These are phyloP conservation scores for Epichloe glyceriae DNA, from an alignment of 2,329 filamentous ascomycete genomes.

Conservation along the genomic window DNA sequence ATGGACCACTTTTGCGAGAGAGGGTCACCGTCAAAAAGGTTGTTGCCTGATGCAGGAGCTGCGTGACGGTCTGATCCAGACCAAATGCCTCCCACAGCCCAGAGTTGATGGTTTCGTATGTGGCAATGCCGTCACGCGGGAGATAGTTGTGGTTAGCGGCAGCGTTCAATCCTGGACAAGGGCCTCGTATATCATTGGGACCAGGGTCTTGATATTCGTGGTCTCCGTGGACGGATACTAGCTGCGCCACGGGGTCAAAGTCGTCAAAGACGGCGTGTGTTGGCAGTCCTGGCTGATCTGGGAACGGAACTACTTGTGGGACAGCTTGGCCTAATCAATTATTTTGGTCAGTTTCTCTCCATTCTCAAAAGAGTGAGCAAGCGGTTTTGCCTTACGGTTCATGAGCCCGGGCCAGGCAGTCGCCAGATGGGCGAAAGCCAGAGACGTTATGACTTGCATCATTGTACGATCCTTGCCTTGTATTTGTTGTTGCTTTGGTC, in stretches of 20 bases:
- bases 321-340: not conserved
- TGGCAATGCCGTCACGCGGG: slow-evolving; percentile 15
- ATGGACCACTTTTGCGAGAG: slow-evolving; percentile 6
- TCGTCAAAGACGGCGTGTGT: not conserved
- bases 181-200: slow-evolving; percentile 1
- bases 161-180: slow-evolving; percentile 20
- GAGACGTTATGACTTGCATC: not conserved
- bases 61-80: slow-evolving; percentile 4
- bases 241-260: not conserved
- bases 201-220: slow-evolving; percentile 1
- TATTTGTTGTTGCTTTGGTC: not conserved
- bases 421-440: not conserved
- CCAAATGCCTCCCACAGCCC: slow-evolving; percentile 2
- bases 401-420: not conserved
- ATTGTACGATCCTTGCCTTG: not conserved
- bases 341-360: too few relatives aligned
- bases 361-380: too few relatives aligned
- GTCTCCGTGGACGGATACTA: not conserved
- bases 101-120: slow-evolving; percentile 3
- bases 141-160: slow-evolving; percentile 23
- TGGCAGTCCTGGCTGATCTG: slow-evolving; percentile 1
- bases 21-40: slow-evolving; percentile 5
- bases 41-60: slow-evolving; percentile 1
- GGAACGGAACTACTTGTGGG: not conserved
- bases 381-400: not conserved